phyloP scores from a whole-genome alignment of 257 asterid species.

The Anisodus acutangulus region DNA sequence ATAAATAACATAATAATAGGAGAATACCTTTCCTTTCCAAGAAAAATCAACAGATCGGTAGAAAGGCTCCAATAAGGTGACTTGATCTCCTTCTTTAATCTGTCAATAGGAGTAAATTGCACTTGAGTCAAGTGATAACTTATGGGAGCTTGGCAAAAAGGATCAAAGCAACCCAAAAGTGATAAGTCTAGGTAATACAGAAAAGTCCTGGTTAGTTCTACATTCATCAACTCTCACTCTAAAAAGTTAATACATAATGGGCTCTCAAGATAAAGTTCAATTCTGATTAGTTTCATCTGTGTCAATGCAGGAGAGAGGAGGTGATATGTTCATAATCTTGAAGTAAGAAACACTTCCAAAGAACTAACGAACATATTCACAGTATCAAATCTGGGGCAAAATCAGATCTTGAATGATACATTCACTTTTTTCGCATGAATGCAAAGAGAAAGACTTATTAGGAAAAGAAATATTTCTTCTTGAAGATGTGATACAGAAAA shows the following conservation, averaged over 20 bases:
- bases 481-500: conserved; percentile 4
- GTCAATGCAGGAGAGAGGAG: background rate
- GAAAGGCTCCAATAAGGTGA: conserved; percentile 74
- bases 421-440: background rate
- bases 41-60: conserved; percentile 63
- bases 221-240: background rate
- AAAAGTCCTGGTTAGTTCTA: background rate
- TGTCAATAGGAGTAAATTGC: conserved; percentile 39
- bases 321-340: background rate
- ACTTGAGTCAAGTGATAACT: conserved; percentile 17
- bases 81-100: conserved; percentile 89
- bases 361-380: conserved; percentile 6
- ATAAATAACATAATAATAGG: conserved; percentile 15
- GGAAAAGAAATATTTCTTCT: background rate
- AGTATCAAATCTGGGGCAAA: background rate
- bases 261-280: background rate
- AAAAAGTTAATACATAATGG: background rate
- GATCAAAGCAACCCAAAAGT: conserved; percentile 12
- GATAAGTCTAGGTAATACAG: background rate
- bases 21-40: conserved; percentile 81
- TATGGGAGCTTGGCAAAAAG: background rate
- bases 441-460: background rate
- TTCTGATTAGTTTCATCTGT: background rate
- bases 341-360: conserved; percentile 18
- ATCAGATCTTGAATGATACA: background rate